phyloP scores from a whole-genome alignment of 2,329 filamentous ascomycete species.

The Fusarium circinatum region DNA sequence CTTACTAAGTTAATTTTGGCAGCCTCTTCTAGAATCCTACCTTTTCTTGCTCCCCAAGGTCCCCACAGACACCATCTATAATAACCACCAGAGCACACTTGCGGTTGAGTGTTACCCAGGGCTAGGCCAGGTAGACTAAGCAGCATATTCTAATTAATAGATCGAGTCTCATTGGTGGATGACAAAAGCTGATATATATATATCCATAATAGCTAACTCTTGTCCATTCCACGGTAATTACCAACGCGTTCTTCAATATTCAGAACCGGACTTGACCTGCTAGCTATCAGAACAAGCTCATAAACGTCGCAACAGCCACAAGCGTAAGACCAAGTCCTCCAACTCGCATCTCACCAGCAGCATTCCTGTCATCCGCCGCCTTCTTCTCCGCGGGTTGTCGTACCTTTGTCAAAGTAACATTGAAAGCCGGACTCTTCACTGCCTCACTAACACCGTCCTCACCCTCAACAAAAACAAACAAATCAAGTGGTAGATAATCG shows the following conservation, averaged over 20 bases:
- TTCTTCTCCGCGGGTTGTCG: conserved; percentile 34
- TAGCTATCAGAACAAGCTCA: conserved; percentile 37
- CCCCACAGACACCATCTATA: no score
- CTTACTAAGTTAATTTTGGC: background rate
- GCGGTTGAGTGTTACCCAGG: rapidly evolving
- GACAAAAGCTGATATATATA: background rate
- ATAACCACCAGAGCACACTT: background rate
- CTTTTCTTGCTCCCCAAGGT: background rate
- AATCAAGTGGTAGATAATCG: conserved; percentile 45
- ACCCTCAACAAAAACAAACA: conserved; percentile 44
- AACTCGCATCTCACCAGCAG: conserved; percentile 1
- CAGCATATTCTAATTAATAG: background rate
- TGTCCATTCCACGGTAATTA: rapidly evolving
- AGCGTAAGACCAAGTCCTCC: conserved; percentile 4
- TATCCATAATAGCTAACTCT: background rate
- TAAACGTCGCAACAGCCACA: conserved; percentile 3
- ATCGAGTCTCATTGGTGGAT: rapidly evolving
- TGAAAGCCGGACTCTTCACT: conserved; percentile 42
- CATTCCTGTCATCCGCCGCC: background rate
- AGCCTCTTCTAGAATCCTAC: rapidly evolving
- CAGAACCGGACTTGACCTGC: conserved; percentile 5
- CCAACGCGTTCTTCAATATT: background rate
- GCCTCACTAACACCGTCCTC: conserved; percentile 21
- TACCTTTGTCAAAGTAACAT: conserved; percentile 45
- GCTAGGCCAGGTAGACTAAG: background rate